Conservation (phyloP, 2,329 filamentous ascomycete genomes). For the Trichoderma brevicompactum region DNA sequence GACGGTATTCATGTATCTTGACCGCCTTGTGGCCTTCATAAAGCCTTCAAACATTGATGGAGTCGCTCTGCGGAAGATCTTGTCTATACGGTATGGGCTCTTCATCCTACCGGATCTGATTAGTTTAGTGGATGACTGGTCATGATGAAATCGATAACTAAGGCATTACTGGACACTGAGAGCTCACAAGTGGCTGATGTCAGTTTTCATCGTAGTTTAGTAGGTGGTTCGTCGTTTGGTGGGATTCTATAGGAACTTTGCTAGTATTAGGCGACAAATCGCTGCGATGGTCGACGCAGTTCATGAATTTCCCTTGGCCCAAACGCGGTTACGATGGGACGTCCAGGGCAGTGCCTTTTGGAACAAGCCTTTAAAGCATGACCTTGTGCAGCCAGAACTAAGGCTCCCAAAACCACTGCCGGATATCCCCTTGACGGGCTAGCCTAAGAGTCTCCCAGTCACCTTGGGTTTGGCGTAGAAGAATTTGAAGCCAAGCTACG, state of each 20-base stretch:
- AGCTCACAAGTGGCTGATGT: background rate
- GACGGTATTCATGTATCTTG: constrained; percentile 1
- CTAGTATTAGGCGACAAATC: background rate
- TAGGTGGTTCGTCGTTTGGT: constrained; percentile 7
- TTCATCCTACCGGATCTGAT: constrained; percentile 11
- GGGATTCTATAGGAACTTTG: constrained; percentile 1
- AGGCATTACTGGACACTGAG: background rate
- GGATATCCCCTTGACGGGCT: background rate
- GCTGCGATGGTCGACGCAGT: background rate
- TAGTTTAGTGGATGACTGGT: background rate
- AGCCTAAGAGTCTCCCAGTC: background rate
- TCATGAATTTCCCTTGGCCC: background rate
- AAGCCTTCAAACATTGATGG: background rate
- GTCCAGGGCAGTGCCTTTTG: background rate
- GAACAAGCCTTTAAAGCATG: background rate
- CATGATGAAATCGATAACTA: constrained; percentile 7
- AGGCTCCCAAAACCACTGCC: background rate
- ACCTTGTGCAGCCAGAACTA: background rate
- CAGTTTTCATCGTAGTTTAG: background rate
- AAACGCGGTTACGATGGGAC: background rate
- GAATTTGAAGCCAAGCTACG: background rate
- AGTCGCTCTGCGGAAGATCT: background rate
- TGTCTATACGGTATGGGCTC: background rate
- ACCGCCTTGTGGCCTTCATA: background rate
- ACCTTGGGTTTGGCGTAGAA: background rate